These are phyloP conservation scores for Candolleomyces efflorescens DNA, from an alignment of 768 basidiomycete species.

Conservation along the genomic window DNA sequence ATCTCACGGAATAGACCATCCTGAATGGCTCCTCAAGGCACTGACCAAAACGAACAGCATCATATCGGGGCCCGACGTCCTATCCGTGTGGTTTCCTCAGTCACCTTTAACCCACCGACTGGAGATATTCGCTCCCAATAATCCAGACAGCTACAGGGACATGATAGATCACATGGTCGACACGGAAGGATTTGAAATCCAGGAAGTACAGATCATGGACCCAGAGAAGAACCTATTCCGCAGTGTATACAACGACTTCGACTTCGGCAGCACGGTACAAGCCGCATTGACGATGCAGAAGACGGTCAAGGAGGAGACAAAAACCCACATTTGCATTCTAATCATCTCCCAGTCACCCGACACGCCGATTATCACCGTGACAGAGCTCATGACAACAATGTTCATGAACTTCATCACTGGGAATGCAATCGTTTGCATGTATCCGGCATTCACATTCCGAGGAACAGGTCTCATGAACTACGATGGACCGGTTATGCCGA, in stretches of 20 bases:
- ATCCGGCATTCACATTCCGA: neutral
- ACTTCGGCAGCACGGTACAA: neutral
- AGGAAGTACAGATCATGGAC: neutral
- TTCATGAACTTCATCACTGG: neutral
- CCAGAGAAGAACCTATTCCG: neutral
- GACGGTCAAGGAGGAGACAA: neutral
- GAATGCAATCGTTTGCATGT: neutral
- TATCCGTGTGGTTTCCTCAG: neutral
- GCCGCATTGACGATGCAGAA: neutral
- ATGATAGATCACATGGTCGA: neutral
- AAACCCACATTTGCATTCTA: neutral
- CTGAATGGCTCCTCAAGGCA: neutral
- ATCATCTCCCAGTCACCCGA: neutral
- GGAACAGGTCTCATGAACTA: neutral
- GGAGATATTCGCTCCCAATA: neutral
- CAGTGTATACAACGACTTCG: neutral
- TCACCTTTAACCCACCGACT: neutral
- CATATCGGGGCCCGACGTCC: neutral
- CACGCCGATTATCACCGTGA: neutral
- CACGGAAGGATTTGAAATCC: neutral
- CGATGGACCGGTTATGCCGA: neutral
- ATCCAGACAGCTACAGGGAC: neutral
- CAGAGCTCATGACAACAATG: neutral
- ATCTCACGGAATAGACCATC: neutral
- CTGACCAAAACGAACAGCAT: neutral